Conservation (phyloP, 2,329 filamentous ascomycete genomes). For the Calonectria pauciramosa region DNA sequence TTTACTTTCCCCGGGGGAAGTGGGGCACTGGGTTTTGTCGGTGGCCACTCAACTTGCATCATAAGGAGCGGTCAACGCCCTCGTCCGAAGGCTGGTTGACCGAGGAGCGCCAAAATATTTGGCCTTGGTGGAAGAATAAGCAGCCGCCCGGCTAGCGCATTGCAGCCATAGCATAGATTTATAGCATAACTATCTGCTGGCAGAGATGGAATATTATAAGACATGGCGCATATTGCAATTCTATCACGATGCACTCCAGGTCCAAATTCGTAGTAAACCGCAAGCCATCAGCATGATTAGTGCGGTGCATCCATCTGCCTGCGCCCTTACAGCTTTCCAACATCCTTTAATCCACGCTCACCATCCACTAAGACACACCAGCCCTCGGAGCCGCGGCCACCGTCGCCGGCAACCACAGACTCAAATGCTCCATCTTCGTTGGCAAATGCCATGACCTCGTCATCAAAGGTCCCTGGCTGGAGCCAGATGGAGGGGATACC, state of each 20-base stretch:
- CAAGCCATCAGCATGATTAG: not conserved
- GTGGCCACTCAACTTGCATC: conserved; percentile 21
- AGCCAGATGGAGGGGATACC: conserved; percentile 86
- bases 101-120: not conserved
- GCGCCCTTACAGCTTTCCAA: conserved; percentile 62
- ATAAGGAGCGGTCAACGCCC: conserved; percentile 2
- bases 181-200: not conserved
- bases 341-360: conserved; percentile 71
- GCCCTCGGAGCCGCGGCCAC: conserved; percentile 77
- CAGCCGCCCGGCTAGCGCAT: not conserved
- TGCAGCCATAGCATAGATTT: not conserved
- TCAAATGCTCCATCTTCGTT: conserved; percentile 72
- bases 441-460: conserved; percentile 79
- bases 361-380: conserved; percentile 93
- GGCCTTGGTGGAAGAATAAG: not conserved
- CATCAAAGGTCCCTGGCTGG: conserved; percentile 90
- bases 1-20: conserved; percentile 47
- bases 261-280: not conserved
- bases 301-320: not conserved
- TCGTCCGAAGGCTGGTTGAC: not conserved
- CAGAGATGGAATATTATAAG: not conserved
- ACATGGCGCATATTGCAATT: too few species aligned
- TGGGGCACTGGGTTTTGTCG: conserved; percentile 33
- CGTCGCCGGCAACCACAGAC: conserved; percentile 76
- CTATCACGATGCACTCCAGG: not conserved